phyloP scores from a whole-genome alignment of 208 protist genomes.

The Acanthamoeba sp. region DNA sequence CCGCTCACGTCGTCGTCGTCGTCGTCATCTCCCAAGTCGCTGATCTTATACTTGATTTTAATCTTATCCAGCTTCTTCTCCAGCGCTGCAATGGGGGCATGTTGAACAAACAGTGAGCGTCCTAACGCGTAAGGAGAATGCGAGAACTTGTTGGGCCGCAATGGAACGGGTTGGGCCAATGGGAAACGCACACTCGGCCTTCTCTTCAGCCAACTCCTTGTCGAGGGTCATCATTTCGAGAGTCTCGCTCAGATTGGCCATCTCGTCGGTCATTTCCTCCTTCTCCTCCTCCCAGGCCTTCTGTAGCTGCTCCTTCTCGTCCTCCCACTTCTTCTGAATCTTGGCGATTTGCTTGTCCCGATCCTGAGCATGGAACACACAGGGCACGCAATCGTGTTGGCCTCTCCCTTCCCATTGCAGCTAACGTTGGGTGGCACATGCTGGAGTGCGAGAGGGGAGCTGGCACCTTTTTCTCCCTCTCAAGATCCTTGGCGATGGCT shows the following conservation, averaged over 20 bases:
- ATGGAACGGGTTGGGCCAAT: not conserved
- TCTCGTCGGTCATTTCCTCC: slow-evolving; percentile 66
- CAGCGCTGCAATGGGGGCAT: not conserved
- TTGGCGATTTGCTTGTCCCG: slow-evolving; percentile 68
- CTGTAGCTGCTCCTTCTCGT: slow-evolving; percentile 69
- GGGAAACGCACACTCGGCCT: slow-evolving; percentile 42
- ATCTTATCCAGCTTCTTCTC: slow-evolving; percentile 68
- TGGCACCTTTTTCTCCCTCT: slow-evolving; percentile 53
- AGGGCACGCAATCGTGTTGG: not conserved
- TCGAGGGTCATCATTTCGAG: slow-evolving; percentile 75
- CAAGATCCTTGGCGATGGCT: slow-evolving; percentile 46
- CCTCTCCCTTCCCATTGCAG: not conserved
- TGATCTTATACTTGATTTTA: slow-evolving; percentile 64
- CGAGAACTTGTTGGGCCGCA: too few relatives aligned
- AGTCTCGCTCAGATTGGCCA: slow-evolving; percentile 67
- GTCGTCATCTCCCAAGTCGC: not conserved
- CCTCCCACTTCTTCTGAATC: slow-evolving; percentile 67
- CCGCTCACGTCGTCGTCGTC: not conserved
- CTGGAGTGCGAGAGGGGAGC: not conserved
- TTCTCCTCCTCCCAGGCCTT: slow-evolving; percentile 70
- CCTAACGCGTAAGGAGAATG: not conserved
- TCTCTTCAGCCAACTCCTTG: slow-evolving; percentile 73
- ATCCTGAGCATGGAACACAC: not conserved
- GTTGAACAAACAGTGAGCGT: not conserved
- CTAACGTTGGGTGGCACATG: not conserved